phyloP scores from a whole-genome alignment of 2,329 filamentous ascomycete genomes.

The Colletotrichum sp. region DNA sequence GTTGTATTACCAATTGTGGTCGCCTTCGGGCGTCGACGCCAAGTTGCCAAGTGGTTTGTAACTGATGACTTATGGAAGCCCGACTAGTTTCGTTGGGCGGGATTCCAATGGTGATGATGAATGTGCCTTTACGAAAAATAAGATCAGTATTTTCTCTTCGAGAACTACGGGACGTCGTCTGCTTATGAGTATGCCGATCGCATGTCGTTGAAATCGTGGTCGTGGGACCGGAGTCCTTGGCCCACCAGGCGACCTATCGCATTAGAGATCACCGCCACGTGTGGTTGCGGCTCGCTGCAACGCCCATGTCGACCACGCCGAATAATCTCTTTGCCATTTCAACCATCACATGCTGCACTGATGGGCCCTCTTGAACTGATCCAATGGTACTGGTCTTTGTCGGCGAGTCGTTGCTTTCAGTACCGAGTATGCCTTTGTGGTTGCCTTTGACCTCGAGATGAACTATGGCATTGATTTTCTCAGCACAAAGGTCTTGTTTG shows the following conservation, averaged over 20 bases:
- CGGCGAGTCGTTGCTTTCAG: neutral
- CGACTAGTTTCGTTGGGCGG: neutral
- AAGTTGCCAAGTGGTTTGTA: neutral
- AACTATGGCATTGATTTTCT: neutral
- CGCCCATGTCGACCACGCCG: neutral
- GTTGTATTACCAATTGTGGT: neutral
- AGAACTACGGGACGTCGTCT: neutral
- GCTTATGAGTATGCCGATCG: neutral
- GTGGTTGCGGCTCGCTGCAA: neutral
- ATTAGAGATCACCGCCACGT: neutral
- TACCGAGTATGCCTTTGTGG: fast-evolving
- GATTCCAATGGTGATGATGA: fast-evolving
- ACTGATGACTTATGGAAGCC: neutral
- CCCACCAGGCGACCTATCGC: neutral
- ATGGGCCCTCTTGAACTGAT: neutral
- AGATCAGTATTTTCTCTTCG: neutral
- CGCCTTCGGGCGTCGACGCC: neutral
- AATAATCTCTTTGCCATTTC: neutral
- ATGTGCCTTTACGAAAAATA: neutral
- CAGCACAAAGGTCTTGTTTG: fast-evolving
- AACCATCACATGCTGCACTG: neutral
- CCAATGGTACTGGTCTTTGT: neutral
- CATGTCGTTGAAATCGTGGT: neutral
- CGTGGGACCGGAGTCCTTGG: neutral
- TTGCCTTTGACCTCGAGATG: neutral